These are phyloP conservation scores for Podila clonocystis DNA, from an alignment of 192 early-diverging fungal genomes.

Conservation along the genomic window DNA sequence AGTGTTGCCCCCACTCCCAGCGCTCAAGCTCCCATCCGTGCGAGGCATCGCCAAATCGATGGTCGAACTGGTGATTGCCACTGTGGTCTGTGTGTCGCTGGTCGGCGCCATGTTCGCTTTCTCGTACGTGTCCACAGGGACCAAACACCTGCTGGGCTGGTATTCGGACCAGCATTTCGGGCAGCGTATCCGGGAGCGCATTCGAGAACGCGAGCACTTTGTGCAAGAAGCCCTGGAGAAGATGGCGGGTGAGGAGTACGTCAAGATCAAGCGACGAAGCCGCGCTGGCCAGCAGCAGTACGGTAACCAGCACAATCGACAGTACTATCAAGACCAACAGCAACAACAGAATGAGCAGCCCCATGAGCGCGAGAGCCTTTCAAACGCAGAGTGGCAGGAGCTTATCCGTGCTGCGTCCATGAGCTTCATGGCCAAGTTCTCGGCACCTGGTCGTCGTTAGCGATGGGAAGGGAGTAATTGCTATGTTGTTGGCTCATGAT, in stretches of 20 bases:
- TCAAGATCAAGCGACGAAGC: slow-evolving; percentile 35
- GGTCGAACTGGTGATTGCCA: slow-evolving; percentile 23
- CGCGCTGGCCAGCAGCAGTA: slow-evolving; percentile 14
- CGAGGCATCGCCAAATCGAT: slow-evolving; percentile 21
- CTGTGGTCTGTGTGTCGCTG: slow-evolving; percentile 30
- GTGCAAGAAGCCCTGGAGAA: slow-evolving; percentile 46
- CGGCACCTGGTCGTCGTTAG: neutral
- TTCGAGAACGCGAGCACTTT: slow-evolving; percentile 39
- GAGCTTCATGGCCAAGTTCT: slow-evolving; percentile 44
- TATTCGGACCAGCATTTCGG: slow-evolving; percentile 42
- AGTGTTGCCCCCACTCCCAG: slow-evolving; percentile 1
- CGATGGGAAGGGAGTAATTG: no score
- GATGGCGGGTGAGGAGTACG: slow-evolving; percentile 51
- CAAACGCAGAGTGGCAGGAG: slow-evolving; percentile 48
- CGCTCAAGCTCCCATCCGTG: slow-evolving; percentile 27
- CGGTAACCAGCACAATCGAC: slow-evolving; percentile 7
- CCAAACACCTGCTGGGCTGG: slow-evolving; percentile 36
- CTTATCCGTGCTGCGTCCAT: slow-evolving; percentile 39
- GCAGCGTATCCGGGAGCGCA: slow-evolving; percentile 41
- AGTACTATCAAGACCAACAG: slow-evolving; percentile 16
- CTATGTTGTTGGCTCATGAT: no score
- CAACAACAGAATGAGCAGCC: slow-evolving; percentile 12
- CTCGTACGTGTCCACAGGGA: slow-evolving; percentile 35
- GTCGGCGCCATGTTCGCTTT: slow-evolving; percentile 35
- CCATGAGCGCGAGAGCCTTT: slow-evolving; percentile 17